These are phyloP conservation scores for Tubosaeta sp. DNA, from an alignment of 768 basidiomycete genomes.

Conservation along the genomic window DNA sequence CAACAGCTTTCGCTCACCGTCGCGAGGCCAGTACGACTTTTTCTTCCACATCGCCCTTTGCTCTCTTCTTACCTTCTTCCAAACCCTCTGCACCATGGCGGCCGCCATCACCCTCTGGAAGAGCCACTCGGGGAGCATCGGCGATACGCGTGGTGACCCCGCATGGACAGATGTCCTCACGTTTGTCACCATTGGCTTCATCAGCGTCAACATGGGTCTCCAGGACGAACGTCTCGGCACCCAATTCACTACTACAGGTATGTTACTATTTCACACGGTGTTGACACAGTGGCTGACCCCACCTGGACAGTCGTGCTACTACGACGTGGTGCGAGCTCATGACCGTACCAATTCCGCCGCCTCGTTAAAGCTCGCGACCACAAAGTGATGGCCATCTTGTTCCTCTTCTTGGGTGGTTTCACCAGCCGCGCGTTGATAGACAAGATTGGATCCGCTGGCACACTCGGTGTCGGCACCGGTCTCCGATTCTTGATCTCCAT, in stretches of 20 bases:
- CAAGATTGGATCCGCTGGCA: conserved; percentile 54
- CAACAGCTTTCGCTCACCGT: conserved; percentile 47
- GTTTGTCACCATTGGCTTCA: conserved; percentile 71
- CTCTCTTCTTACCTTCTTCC: conserved; percentile 72
- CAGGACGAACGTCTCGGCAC: conserved; percentile 81
- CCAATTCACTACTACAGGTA: conserved; percentile 74
- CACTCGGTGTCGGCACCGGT: conserved; percentile 65
- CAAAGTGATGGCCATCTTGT: conserved; percentile 57
- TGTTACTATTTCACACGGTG: conserved; percentile 20
- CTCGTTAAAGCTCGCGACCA: conserved; percentile 63
- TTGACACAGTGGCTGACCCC: not conserved
- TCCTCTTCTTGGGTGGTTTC: conserved; percentile 80
- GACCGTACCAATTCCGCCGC: conserved; percentile 59
- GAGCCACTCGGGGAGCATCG: conserved; percentile 53
- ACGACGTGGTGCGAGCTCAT: conserved; percentile 88
- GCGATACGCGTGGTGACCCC: conserved; percentile 52
- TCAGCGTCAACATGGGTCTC: conserved; percentile 72
- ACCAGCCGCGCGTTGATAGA: conserved; percentile 55
- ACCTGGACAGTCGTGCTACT: conserved; percentile 65
- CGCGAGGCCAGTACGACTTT: conserved; percentile 56
- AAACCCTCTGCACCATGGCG: conserved; percentile 72
- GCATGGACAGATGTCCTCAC: conserved; percentile 67
- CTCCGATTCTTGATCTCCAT: conserved; percentile 57
- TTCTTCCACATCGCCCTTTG: conserved; percentile 76
- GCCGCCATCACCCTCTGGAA: conserved; percentile 70